Evolutionary conservation across 1,139 yeast species (phyloP).

Genomic region (Trichomonascaceae sp.): DNA sequence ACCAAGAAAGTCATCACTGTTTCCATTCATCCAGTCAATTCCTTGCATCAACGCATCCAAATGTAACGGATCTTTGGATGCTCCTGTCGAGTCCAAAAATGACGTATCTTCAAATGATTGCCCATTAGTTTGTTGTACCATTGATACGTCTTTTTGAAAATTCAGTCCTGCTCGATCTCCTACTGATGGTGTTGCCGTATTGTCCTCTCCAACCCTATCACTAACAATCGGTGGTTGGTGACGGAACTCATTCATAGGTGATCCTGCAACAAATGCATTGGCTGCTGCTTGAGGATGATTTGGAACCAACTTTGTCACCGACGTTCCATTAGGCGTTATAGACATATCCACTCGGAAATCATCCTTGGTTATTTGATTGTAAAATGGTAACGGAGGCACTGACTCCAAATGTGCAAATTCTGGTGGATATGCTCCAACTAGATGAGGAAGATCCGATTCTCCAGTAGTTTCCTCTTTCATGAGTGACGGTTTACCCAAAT

Average conservation of each 20-base stretch:
- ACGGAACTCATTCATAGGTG: slow-evolving; percentile 5
- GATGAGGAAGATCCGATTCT: slow-evolving; percentile 23
- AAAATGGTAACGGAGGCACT: slow-evolving; percentile 75
- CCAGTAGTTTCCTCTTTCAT: slow-evolving; percentile 12
- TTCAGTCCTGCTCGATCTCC: neutral
- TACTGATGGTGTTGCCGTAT: neutral
- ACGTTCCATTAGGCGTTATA: slow-evolving; percentile 89
- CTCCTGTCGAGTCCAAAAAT: slow-evolving; percentile 27
- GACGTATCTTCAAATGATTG: neutral
- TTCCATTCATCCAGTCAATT: slow-evolving; percentile 75
- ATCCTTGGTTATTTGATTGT: slow-evolving; percentile 87
- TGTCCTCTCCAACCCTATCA: neutral
- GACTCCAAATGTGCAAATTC: slow-evolving; percentile 19
- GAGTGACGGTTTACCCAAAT: slow-evolving; percentile 24
- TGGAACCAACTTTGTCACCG: slow-evolving; percentile 82
- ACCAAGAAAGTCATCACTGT: slow-evolving; percentile 84
- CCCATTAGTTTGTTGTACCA: neutral
- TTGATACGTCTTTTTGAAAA: neutral
- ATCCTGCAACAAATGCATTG: slow-evolving; percentile 12
- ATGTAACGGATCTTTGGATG: slow-evolving; percentile 30
- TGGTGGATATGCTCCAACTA: slow-evolving; percentile 26
- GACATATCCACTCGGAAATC: slow-evolving; percentile 80
- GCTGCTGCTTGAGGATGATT: slow-evolving; percentile 36
- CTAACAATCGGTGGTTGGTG: neutral
- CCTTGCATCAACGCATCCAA: slow-evolving; percentile 56